A percentile compares a stretch with the other conserved stretches of the same genome.
These are phyloP conservation scores for Oryza nivara DNA, from an alignment of 176 grass and related monocot genomes.

Conservation along the genomic window DNA sequence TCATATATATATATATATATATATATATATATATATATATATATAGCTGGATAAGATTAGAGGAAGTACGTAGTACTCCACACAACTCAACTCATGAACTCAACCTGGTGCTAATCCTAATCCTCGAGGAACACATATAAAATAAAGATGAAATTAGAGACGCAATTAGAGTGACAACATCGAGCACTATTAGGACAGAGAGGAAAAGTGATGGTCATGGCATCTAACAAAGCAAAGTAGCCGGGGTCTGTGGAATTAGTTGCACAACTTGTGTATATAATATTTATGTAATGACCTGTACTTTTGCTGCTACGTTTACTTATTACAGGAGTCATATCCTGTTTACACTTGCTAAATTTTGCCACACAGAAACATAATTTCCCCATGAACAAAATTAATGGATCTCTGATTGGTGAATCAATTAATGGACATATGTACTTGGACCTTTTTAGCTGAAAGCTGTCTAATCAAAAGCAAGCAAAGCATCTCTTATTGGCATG, in stretches of 20 bases:
- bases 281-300: not conserved
- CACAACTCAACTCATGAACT: not conserved
- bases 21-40: too few species aligned
- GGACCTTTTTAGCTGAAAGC: not conserved
- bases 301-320: not conserved
- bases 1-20: too few species aligned
- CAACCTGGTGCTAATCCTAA: not conserved
- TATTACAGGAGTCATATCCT: not conserved
- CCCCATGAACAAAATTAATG: not conserved
- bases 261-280: not conserved
- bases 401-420: not conserved
- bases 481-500: not conserved
- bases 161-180: not conserved
- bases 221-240: not conserved
- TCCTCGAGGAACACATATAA: not conserved
- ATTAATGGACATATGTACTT: not conserved
- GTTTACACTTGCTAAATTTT: not conserved
- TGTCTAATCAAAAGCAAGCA: not conserved
- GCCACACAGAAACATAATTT: not conserved
- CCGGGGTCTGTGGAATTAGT: not conserved
- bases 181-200: not conserved
- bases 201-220: not conserved
- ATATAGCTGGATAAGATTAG: not conserved
- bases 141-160: not conserved
- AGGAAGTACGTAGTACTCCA: not conserved